Percentiles rank a stretch among this genome's conserved stretches.
phyloP scores from a whole-genome alignment of 805 yeast genomes.

The Saccharomyces eubayanus region DNA sequence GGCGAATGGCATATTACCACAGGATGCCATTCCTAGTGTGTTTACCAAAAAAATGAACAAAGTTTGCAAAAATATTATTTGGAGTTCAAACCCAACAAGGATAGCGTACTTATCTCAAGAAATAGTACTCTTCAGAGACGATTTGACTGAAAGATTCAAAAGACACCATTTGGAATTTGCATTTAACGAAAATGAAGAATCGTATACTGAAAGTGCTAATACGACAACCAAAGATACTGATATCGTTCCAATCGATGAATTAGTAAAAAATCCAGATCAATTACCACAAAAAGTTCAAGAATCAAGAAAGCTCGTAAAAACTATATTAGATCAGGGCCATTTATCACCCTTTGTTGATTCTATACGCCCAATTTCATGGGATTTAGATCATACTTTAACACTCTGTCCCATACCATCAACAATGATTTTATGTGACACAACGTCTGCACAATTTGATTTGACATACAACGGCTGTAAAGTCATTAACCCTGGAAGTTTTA shows the following conservation, averaged over 20 bases:
- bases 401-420: constrained; percentile 73
- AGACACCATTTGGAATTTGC: constrained; percentile 58
- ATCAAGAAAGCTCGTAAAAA: constrained; percentile 65
- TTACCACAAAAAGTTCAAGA: constrained; percentile 44
- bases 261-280: constrained; percentile 29
- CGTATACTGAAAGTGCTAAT: constrained; percentile 1
- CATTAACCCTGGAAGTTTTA: constrained; percentile 58
- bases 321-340: constrained; percentile 80
- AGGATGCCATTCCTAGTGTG: constrained; percentile 56
- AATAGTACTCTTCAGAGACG: constrained; percentile 64
- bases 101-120: constrained; percentile 79
- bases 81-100: constrained; percentile 73
- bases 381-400: constrained; percentile 58
- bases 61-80: constrained; percentile 43
- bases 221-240: not conserved
- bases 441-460: constrained; percentile 63
- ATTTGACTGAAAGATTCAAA: constrained; percentile 59
- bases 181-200: constrained; percentile 27
- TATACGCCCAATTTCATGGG: constrained; percentile 59
- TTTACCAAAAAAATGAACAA: constrained; percentile 64
- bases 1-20: constrained; percentile 59
- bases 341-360: constrained; percentile 67
- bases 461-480: constrained; percentile 78
- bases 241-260: constrained; percentile 16
- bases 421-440: constrained; percentile 56